These are phyloP conservation scores for Klebsormidium nitens DNA, from an alignment of 139 green algal genomes.

Conservation along the genomic window DNA sequence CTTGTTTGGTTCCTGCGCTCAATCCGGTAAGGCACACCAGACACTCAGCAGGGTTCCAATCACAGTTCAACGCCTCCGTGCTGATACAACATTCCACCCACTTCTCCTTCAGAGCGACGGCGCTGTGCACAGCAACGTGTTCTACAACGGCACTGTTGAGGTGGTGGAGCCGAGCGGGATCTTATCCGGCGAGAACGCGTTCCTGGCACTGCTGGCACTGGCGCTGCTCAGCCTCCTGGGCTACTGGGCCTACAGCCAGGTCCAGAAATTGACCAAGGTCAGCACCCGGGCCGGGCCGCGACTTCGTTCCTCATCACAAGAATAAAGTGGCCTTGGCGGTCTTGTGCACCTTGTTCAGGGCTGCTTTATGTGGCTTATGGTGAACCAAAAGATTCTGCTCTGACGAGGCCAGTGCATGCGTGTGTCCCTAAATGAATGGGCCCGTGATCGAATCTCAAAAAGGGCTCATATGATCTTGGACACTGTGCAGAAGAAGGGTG, in stretches of 20 bases:
- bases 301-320: not conserved
- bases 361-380: not conserved
- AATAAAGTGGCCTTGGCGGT: not conserved
- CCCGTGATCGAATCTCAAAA: too few relatives aligned
- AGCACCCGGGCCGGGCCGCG: too few relatives aligned
- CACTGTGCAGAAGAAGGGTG: not conserved
- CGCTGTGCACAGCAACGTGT: not conserved
- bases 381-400: not conserved
- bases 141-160: constrained; percentile 9
- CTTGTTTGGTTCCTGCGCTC: too few relatives aligned
- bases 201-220: constrained; percentile 2
- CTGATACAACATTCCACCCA: too few relatives aligned
- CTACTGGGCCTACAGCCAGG: constrained; percentile 9
- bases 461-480: too few relatives aligned
- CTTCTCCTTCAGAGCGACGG: not conserved
- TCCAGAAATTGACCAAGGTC: constrained; percentile 7
- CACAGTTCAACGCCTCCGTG: too few relatives aligned
- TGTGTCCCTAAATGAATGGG: too few relatives aligned
- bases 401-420: too few relatives aligned
- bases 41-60: too few relatives aligned
- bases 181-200: constrained; percentile 1
- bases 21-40: too few relatives aligned
- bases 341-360: not conserved
- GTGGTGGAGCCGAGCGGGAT: constrained; percentile 3
- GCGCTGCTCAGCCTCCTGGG: constrained; percentile 3